phyloP scores from a whole-genome alignment of 2,329 filamentous ascomycete genomes.

The Pseudopithomyces maydicus region DNA sequence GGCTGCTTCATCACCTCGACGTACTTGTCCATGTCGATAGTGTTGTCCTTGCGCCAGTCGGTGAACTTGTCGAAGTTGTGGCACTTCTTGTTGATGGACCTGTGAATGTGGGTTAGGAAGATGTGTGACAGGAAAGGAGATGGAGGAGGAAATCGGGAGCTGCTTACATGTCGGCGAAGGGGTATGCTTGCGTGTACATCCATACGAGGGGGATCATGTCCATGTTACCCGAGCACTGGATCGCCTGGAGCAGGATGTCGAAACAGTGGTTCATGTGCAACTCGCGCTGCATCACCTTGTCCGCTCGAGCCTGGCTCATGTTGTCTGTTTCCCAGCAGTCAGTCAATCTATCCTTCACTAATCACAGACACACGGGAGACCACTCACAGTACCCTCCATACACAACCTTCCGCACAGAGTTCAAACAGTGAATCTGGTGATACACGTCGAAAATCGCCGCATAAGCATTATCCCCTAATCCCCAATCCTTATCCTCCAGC shows the following conservation, averaged over 20 bases:
- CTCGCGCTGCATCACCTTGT: constrained; percentile 15
- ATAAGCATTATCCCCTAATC: constrained; percentile 17
- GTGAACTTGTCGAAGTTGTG: constrained; percentile 20
- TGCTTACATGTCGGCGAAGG: constrained; percentile 12
- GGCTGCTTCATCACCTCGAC: constrained; percentile 20
- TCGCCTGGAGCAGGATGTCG: constrained; percentile 15
- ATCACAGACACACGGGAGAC: not conserved
- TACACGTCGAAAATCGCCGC: constrained; percentile 19
- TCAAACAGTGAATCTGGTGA: constrained; percentile 21
- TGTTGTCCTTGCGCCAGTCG: constrained; percentile 18
- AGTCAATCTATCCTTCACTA: not conserved
- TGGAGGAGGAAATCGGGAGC: not conserved
- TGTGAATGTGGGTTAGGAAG: not conserved
- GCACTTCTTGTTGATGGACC: constrained; percentile 22
- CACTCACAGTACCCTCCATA: constrained; percentile 14
- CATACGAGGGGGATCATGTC: constrained; percentile 20
- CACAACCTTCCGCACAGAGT: constrained; percentile 15
- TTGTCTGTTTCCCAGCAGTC: constrained; percentile 10
- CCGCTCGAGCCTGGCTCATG: constrained; percentile 8
- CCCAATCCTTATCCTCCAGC: constrained; percentile 11
- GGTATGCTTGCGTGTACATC: constrained; percentile 16
- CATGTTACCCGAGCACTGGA: constrained; percentile 17
- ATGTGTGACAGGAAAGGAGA: not conserved
- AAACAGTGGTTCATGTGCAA: constrained; percentile 20
- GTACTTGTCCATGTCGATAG: constrained; percentile 24